Conservation (phyloP, 208 protist species). For the Acanthamoeba castellanii region DNA sequence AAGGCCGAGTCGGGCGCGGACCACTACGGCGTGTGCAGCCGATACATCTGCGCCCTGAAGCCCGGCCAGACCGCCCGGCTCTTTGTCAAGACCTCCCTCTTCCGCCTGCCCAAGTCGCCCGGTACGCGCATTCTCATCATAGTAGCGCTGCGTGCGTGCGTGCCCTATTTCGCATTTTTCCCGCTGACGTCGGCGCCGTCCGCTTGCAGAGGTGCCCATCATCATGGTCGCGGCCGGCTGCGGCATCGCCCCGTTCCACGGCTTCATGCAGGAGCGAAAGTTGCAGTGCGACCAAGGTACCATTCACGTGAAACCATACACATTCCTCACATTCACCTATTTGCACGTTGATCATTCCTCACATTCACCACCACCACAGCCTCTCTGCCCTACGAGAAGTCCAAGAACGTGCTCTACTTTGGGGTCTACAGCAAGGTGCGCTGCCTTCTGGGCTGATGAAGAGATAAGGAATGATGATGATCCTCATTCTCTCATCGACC, state of each 20-base stretch:
- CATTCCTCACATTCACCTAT: neutral
- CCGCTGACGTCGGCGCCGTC: neutral
- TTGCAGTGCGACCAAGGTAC: constrained; percentile 21
- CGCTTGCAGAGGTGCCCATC: constrained; percentile 22
- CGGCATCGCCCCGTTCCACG: constrained; percentile 83
- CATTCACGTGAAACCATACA: neutral
- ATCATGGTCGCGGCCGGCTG: constrained; percentile 86
- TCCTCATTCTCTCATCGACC: neutral
- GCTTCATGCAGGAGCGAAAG: constrained; percentile 80
- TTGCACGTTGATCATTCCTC: neutral
- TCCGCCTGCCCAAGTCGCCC: constrained; percentile 64
- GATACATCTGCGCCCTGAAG: constrained; percentile 74
- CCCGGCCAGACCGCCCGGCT: neutral
- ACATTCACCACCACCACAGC: neutral
- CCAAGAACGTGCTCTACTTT: constrained; percentile 25
- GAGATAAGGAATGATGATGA: neutral
- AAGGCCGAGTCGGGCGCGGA: constrained; percentile 38
- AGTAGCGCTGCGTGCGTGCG: neutral
- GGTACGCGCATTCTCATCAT: neutral
- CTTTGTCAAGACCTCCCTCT: constrained; percentile 49
- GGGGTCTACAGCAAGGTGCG: constrained; percentile 81
- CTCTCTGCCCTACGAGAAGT: constrained; percentile 77
- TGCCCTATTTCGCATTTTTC: neutral
- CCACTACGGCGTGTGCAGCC: constrained; percentile 27
- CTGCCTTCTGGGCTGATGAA: too few relatives aligned